These are phyloP conservation scores for Spathaspora gorwiae DNA, from an alignment of 805 yeast genomes.

Conservation along the genomic window DNA sequence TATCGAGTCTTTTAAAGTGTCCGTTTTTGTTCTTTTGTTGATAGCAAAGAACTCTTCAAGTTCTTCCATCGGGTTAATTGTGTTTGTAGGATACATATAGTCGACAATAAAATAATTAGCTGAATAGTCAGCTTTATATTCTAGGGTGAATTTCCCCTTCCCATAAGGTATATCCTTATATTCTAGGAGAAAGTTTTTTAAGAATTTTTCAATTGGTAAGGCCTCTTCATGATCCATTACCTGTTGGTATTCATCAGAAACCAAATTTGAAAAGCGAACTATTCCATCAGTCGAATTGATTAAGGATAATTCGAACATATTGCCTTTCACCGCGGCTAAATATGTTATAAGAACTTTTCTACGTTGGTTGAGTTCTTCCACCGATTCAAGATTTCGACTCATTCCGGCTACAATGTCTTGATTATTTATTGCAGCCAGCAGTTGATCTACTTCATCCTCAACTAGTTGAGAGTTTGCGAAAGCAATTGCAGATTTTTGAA, in stretches of 20 bases:
- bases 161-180: background rate
- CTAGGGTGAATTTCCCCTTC: background rate
- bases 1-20: background rate
- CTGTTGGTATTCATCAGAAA: background rate
- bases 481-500: too few relatives aligned
- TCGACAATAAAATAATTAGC: background rate
- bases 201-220: background rate
- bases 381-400: background rate
- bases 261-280: background rate
- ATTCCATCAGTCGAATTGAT: too few relatives aligned
- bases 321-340: background rate
- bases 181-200: background rate
- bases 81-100: background rate
- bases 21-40: background rate
- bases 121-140: background rate
- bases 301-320: background rate
- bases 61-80: background rate
- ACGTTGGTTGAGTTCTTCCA: background rate
- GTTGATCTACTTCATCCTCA: too few relatives aligned
- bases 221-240: background rate
- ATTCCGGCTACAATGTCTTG: background rate
- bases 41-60: background rate
- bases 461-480: too few relatives aligned
- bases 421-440: background rate
- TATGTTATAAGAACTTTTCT: background rate